Conservation (phyloP, 345 rosid species). For the Xanthoceras sorbifolium region DNA sequence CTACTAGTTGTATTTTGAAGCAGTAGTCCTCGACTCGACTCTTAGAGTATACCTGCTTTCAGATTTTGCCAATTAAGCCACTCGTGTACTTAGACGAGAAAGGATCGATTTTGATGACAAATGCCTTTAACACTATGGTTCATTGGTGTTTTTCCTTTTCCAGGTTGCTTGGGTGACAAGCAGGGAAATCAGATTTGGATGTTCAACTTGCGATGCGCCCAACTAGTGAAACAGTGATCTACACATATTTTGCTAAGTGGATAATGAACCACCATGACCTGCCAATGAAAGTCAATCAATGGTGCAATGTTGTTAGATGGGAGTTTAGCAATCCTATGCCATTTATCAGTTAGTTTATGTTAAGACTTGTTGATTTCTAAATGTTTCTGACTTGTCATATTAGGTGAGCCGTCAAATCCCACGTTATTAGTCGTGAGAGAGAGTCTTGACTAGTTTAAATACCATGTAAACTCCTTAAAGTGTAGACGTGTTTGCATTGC, state of each 20-base stretch:
- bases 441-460: too few relatives aligned
- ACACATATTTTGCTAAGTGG: slow-evolving; percentile 96
- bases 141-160: slow-evolving; percentile 19
- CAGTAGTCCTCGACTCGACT: too few relatives aligned
- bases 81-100: not conserved
- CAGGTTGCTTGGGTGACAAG: slow-evolving; percentile 98
- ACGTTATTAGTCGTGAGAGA: too few relatives aligned
- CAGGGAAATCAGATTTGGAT: slow-evolving; percentile 90
- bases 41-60: too few relatives aligned
- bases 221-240: slow-evolving; percentile 98
- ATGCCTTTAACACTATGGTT: not conserved
- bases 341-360: slow-evolving; percentile 65
- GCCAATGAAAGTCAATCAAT: slow-evolving; percentile 90
- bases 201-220: slow-evolving; percentile 92
- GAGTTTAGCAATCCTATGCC: slow-evolving; percentile 99
- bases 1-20: too few relatives aligned
- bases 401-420: too few relatives aligned
- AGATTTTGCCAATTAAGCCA: too few relatives aligned
- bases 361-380: not conserved
- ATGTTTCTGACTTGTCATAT: too few relatives aligned
- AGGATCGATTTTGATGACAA: too few relatives aligned
- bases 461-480: too few relatives aligned
- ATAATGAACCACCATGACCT: slow-evolving; percentile 91
- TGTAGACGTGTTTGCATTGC: not conserved
- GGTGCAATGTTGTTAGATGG: slow-evolving; percentile 99